Evolutionary conservation across 768 basidiomycete genomes (phyloP).

Genomic region (Megacollybia marginata): DNA sequence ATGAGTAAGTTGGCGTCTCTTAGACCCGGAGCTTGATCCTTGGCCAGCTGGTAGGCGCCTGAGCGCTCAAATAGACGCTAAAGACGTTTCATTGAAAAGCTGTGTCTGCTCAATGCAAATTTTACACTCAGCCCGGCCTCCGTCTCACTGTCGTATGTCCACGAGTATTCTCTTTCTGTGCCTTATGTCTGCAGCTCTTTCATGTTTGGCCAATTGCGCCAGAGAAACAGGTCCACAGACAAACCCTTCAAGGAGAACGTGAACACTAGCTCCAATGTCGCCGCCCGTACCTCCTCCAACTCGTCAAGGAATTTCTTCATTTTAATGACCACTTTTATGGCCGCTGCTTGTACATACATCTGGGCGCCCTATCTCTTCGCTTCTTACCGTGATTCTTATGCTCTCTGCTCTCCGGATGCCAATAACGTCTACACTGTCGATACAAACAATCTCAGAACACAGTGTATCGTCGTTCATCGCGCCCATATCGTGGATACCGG

Average conservation of each 20-base stretch:
- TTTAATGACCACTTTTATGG: background rate
- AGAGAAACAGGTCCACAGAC: background rate
- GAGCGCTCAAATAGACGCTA: no score
- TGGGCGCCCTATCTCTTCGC: constrained; percentile 1
- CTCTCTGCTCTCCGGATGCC: constrained; percentile 51
- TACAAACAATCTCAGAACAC: constrained; percentile 34
- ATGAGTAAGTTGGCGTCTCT: no score
- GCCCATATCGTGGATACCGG: constrained; percentile 47
- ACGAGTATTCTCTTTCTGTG: no score
- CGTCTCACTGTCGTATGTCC: no score
- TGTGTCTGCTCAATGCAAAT: no score
- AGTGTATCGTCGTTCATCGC: constrained; percentile 58
- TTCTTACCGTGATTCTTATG: constrained; percentile 28
- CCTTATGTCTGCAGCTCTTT: background rate
- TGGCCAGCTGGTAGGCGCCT: no score
- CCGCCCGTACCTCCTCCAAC: background rate
- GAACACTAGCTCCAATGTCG: background rate
- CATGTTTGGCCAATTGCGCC: background rate
- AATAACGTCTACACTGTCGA: constrained; percentile 65
- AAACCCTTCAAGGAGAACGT: background rate
- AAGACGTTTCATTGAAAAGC: no score
- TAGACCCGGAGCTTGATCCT: no score
- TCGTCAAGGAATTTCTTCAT: background rate
- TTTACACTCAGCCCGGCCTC: no score
- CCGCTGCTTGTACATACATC: background rate